A percentile compares a stretch with the other conserved stretches of the same genome.
Evolutionary conservation across 1,284 basidiomycete genomes (phyloP).

Genomic region (Neotropicomus parvogracilis): DNA sequence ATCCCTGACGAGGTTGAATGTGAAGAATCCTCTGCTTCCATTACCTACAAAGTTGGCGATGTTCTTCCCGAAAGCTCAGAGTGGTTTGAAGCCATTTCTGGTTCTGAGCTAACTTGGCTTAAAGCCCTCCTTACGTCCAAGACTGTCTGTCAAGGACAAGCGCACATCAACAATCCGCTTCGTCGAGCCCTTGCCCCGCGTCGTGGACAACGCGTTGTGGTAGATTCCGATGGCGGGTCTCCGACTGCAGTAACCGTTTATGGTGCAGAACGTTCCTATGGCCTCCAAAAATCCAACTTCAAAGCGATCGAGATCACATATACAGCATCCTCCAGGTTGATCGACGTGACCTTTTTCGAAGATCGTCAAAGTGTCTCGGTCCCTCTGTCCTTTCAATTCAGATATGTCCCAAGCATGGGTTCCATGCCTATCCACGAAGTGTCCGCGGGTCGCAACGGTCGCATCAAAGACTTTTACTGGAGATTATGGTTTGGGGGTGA

Average conservation of each 20-base stretch:
- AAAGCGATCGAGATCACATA: slow-evolving; percentile 81
- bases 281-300: slow-evolving; percentile 70
- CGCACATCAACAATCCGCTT: slow-evolving; percentile 88
- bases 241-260: slow-evolving; percentile 62
- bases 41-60: slow-evolving; percentile 57
- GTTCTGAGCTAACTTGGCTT: slow-evolving; percentile 80
- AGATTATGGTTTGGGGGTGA: slow-evolving; percentile 92
- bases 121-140: slow-evolving; percentile 80
- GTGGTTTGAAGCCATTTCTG: slow-evolving; percentile 88
- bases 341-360: slow-evolving; percentile 81
- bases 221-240: slow-evolving; percentile 45
- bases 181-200: slow-evolving; percentile 86
- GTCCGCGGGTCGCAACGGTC: slow-evolving; percentile 77
- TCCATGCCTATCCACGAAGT: slow-evolving; percentile 94
- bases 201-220: slow-evolving; percentile 69
- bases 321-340: slow-evolving; percentile 50
- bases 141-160: slow-evolving; percentile 81
- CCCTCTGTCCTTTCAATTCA: slow-evolving; percentile 80
- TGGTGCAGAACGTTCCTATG: slow-evolving; percentile 81
- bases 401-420: slow-evolving; percentile 85
- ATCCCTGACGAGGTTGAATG: slow-evolving; percentile 48
- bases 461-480: slow-evolving; percentile 98
- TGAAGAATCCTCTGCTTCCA: slow-evolving; percentile 42
- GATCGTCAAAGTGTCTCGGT: slow-evolving; percentile 76
- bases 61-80: slow-evolving; percentile 56